These are phyloP conservation scores for Termitomyces sp. DNA, from an alignment of 768 basidiomycete genomes.

Conservation along the genomic window DNA sequence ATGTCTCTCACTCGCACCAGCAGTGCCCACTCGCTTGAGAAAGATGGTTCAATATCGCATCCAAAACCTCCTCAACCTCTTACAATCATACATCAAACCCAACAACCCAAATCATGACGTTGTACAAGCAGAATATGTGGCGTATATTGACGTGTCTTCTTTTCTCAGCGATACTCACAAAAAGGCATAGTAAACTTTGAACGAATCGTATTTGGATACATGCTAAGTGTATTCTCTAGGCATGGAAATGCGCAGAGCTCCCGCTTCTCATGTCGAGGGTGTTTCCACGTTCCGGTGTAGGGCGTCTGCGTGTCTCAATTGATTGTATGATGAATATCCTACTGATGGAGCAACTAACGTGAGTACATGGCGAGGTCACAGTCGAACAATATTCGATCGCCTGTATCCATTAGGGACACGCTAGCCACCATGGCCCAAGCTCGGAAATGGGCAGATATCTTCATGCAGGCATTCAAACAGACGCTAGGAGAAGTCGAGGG, in stretches of 20 bases:
- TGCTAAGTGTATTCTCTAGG: neutral
- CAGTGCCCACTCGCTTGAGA: too few relatives aligned
- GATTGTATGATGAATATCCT: conserved; percentile 7
- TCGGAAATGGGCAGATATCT: conserved; percentile 5
- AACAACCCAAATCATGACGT: conserved; percentile 5
- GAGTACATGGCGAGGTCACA: neutral
- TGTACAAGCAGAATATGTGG: conserved; percentile 5
- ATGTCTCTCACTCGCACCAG: too few relatives aligned
- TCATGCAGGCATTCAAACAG: conserved; percentile 1
- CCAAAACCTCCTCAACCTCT: conserved; percentile 4
- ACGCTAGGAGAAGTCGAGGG: conserved; percentile 1
- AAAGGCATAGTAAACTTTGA: neutral
- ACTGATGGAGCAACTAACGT: conserved; percentile 9
- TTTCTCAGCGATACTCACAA: conserved; percentile 7
- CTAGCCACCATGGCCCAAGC: conserved; percentile 4
- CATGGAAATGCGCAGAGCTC: conserved; percentile 7
- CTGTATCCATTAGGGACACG: neutral
- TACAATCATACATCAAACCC: conserved; percentile 3
- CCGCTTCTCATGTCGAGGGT: conserved; percentile 8
- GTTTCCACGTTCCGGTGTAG: neutral
- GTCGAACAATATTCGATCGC: neutral
- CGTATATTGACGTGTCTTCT: conserved; percentile 5
- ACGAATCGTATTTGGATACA: too few relatives aligned
- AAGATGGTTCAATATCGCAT: conserved; percentile 5
- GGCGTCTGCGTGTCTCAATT: neutral